Percentiles rank a stretch among this genome's conserved stretches.
Evolutionary conservation across 768 basidiomycete species (phyloP).

Genomic region (Chalciporus sphaerocephalus): DNA sequence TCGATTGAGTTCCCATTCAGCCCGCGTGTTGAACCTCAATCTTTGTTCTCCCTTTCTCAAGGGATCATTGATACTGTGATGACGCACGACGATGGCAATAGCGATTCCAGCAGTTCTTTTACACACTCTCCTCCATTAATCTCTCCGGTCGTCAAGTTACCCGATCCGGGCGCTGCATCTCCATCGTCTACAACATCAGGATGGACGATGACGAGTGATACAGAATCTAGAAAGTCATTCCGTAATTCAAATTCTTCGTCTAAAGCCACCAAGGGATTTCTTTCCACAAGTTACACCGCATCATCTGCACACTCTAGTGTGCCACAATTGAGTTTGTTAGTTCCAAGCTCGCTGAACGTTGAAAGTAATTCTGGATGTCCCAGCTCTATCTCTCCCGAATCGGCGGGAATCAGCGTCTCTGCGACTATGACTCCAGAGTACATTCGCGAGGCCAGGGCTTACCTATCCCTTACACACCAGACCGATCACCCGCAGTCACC

Average conservation of each 20-base stretch:
- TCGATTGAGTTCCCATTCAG: conserved; percentile 26
- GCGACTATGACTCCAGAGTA: conserved; percentile 32
- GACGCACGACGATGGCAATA: conserved; percentile 13
- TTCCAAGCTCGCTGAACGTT: conserved; percentile 15
- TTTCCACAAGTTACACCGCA: conserved; percentile 4
- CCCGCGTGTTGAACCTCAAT: conserved; percentile 23
- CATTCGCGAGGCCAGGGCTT: conserved; percentile 31
- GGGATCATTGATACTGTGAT: conserved; percentile 3
- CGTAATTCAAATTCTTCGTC: conserved; percentile 9
- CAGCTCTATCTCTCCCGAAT: conserved; percentile 33
- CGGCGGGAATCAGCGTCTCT: conserved; percentile 28
- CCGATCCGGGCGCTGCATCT: conserved; percentile 21
- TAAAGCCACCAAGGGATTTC: conserved; percentile 7
- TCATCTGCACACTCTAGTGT: conserved; percentile 11
- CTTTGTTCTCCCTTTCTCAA: conserved; percentile 20
- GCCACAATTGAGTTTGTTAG: conserved; percentile 28
- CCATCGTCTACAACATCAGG: conserved; percentile 23
- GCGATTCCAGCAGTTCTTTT: conserved; percentile 22
- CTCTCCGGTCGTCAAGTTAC: conserved; percentile 29
- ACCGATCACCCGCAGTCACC: conserved; percentile 10
- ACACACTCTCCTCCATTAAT: conserved; percentile 26
- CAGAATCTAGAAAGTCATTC: conserved; percentile 15
- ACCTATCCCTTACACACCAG: conserved; percentile 29
- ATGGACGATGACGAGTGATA: conserved; percentile 28
- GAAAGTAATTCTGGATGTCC: conserved; percentile 24